Percentiles rank a stretch among this genome's conserved stretches.
Conservation (phyloP, 2,329 filamentous ascomycete genomes). For the Diaporthe vexans region DNA sequence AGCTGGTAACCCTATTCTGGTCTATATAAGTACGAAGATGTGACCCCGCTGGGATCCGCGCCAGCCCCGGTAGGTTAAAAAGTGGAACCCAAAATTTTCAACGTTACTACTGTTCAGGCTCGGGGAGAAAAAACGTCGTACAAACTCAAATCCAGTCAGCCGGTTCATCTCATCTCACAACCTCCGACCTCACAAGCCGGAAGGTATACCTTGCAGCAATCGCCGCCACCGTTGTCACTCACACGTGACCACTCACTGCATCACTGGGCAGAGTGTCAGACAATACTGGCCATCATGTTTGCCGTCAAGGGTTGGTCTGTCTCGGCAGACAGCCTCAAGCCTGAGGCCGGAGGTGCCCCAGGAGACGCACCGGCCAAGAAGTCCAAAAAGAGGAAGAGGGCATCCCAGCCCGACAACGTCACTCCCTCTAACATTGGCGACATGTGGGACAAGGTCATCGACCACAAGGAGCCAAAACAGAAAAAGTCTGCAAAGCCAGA, state of each 20-base stretch:
- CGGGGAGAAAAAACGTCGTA: conserved; percentile 4
- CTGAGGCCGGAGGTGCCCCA: conserved; percentile 66
- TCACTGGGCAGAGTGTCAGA: background rate
- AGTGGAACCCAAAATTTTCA: conserved; percentile 37
- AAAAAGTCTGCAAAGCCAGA: conserved; percentile 40
- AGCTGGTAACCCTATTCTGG: conserved; percentile 1
- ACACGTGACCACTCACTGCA: conserved; percentile 1
- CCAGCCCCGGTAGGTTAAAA: conserved; percentile 37
- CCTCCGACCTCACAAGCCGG: background rate
- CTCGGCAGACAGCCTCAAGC: conserved; percentile 77
- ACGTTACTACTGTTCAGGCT: conserved; percentile 27
- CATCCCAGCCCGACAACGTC: conserved; percentile 60
- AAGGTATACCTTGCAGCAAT: background rate
- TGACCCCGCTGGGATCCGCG: conserved; percentile 24
- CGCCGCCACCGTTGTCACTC: background rate
- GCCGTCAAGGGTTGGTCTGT: conserved; percentile 94
- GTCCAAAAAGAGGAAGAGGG: conserved; percentile 72
- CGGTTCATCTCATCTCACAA: conserved; percentile 26
- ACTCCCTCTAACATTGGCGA: conserved; percentile 80
- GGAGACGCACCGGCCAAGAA: conserved; percentile 56
- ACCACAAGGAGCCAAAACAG: conserved; percentile 67
- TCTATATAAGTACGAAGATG: background rate
- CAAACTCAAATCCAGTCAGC: conserved; percentile 15
- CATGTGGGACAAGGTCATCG: conserved; percentile 85
- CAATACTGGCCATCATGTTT: conserved; percentile 74